Conservation (phyloP, 768 basidiomycete species). For the Mycena galericulata region DNA sequence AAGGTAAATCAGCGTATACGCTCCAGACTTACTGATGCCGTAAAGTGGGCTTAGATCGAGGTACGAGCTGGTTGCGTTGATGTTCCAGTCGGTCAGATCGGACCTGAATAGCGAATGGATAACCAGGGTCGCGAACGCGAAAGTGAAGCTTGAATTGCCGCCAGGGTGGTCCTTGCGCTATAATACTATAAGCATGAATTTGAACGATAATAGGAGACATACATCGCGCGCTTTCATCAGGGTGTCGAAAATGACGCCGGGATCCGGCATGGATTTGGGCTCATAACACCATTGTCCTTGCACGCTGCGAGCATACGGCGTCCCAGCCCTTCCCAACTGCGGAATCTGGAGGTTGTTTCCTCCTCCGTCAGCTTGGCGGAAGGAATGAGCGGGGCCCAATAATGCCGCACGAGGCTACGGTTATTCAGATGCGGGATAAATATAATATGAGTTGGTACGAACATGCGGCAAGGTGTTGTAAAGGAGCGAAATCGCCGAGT, state of each 20-base stretch:
- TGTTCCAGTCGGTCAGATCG: slow-evolving; percentile 51
- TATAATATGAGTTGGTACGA: slow-evolving; percentile 43
- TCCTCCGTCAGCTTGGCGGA: slow-evolving; percentile 62
- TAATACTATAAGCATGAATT: slow-evolving; percentile 40
- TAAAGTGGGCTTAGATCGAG: slow-evolving; percentile 70
- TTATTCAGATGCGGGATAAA: slow-evolving; percentile 13
- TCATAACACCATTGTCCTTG: slow-evolving; percentile 56
- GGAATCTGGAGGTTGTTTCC: slow-evolving; percentile 60
- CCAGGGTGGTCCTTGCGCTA: slow-evolving; percentile 59
- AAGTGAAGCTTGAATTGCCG: slow-evolving; percentile 72
- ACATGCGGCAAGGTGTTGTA: slow-evolving; percentile 72
- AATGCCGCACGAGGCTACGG: slow-evolving; percentile 47
- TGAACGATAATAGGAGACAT: slow-evolving; percentile 40
- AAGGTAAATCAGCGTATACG: neutral
- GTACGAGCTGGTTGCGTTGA: slow-evolving; percentile 68
- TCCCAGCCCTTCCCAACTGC: slow-evolving; percentile 62
- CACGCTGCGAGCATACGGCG: slow-evolving; percentile 66
- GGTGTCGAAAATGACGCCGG: slow-evolving; percentile 71
- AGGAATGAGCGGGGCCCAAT: slow-evolving; percentile 50
- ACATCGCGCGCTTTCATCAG: slow-evolving; percentile 58
- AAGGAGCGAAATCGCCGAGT: slow-evolving; percentile 51
- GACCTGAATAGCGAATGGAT: slow-evolving; percentile 72
- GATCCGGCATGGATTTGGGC: slow-evolving; percentile 61
- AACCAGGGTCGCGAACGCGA: slow-evolving; percentile 74
- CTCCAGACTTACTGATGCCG: slow-evolving; percentile 53